Base-by-base conservation (phyloP, 2,329 filamentous ascomycete genomes). In the Rutstroemia sydowiana region DNA sequence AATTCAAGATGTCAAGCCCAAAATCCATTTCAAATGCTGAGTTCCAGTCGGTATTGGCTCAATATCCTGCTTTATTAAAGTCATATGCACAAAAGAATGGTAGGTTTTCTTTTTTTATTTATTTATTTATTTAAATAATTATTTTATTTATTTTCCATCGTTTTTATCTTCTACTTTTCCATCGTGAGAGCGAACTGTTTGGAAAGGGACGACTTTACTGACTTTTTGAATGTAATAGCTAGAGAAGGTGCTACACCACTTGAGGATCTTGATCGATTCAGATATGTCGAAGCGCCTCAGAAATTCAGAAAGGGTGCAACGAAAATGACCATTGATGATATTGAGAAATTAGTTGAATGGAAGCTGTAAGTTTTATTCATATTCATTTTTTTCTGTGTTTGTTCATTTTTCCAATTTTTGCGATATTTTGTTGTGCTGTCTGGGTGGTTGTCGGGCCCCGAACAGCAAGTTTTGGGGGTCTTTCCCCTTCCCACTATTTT, bases 331-430 rank as follows among this genome's bases (percentile, higher is more conserved):
- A 77, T 88, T 69, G 69, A 65, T 2, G 77, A 87, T 60, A 71
- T 87, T 31, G 75, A 79, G 59, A 70, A 62, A 18, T 71, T 88
- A 3, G 77, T 87, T 9, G 76, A 84, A 43, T 88, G 85, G 84
- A 88, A 88, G 65, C 71, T 88, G 80, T 86, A 70, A 64, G 80
- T 66, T 41, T 13, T 37, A 9, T 23, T 2, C 16, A 26, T 34
- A n/a, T n/a, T n/a, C n/a, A n/a, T 34, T 6, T 9, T 42, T 48
- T 42, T 8, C 11, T 13, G 14, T 13, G 2, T 21, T 69, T 42
- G 45, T 30, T 36, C 28, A 51, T 14, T n/a, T 48, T 45, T 53
- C 34, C 20, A 28, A 37, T 46, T 52, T 46, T 57, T 42, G 23
- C 31, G 21, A 43, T 21, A 45, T 44, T 53, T 59, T 52, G 50